Evolutionary conservation across 495 filamentous ascomycete species (phyloP).

Genomic region (Daldinia concentrica): DNA sequence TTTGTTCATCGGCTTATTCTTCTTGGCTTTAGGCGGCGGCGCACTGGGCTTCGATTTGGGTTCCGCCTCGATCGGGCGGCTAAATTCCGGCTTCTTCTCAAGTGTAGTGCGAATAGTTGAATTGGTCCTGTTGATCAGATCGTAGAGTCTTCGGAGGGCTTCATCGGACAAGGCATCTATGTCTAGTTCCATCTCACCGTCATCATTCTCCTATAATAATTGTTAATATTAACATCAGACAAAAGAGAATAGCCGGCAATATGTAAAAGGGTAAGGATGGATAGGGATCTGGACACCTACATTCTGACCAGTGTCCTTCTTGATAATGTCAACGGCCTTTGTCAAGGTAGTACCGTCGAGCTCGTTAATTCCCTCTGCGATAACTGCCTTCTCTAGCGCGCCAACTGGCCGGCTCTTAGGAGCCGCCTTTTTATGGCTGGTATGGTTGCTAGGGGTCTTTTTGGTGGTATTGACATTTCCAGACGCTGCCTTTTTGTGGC

Average conservation of each 20-base stretch:
- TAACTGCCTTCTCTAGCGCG: constrained; percentile 85
- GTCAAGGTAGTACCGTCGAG: constrained; percentile 78
- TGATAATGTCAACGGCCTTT: constrained; percentile 87
- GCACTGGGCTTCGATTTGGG: constrained; percentile 42
- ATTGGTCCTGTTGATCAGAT: constrained; percentile 74
- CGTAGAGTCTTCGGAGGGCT: constrained; percentile 77
- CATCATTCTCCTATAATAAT: constrained; percentile 67
- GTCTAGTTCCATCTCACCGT: constrained; percentile 89
- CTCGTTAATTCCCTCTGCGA: constrained; percentile 79
- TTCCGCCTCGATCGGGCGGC: constrained; percentile 39
- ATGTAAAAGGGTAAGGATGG: not conserved
- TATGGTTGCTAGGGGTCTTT: constrained; percentile 53
- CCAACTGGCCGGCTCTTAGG: constrained; percentile 67
- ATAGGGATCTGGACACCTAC: constrained; percentile 51
- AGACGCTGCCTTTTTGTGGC: constrained; percentile 46
- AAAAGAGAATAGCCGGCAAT: not conserved
- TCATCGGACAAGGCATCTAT: constrained; percentile 83
- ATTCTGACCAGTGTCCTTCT: constrained; percentile 81
- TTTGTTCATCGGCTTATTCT: constrained; percentile 99
- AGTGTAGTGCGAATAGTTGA: constrained; percentile 57
- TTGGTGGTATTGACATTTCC: constrained; percentile 53
- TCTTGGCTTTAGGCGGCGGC: constrained; percentile 76
- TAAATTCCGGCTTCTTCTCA: constrained; percentile 52
- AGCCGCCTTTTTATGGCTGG: constrained; percentile 57
- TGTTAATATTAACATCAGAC: not conserved